Evolutionary conservation across 163 green algal species (phyloP).

Genomic region (Prototheca cutis): DNA sequence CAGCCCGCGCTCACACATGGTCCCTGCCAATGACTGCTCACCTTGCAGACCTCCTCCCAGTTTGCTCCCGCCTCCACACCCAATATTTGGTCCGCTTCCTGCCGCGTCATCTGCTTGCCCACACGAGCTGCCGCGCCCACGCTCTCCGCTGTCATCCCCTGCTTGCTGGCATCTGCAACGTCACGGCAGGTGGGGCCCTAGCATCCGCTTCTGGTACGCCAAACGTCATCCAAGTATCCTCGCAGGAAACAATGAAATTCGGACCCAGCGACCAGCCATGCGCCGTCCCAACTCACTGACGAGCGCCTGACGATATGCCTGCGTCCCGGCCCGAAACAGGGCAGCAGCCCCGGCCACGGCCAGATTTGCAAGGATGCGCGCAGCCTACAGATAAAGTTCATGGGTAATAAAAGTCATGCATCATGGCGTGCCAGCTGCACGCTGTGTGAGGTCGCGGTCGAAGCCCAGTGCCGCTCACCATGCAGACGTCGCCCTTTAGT

Average conservation of each 20-base stretch:
- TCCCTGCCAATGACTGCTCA: conserved; percentile 13
- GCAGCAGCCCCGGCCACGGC: conserved; percentile 68
- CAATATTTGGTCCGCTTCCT: conserved; percentile 79
- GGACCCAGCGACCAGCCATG: too few species aligned
- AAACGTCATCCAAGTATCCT: too few species aligned
- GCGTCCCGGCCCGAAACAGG: conserved; percentile 60
- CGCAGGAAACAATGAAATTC: too few species aligned
- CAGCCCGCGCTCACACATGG: neutral
- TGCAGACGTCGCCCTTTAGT: too few species aligned
- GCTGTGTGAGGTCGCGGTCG: too few species aligned
- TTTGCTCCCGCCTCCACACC: conserved; percentile 49
- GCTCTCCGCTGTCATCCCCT: conserved; percentile 56
- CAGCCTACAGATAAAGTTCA: conserved; percentile 62
- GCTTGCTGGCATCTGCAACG: conserved; percentile 61
- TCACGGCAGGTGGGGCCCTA: too few species aligned
- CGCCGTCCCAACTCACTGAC: conserved; percentile 52
- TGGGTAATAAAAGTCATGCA: too few species aligned
- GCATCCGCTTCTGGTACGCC: too few species aligned
- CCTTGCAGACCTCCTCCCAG: conserved; percentile 80
- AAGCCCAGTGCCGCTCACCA: too few species aligned
- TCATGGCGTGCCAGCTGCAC: too few species aligned
- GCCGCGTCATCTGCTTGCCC: conserved; percentile 50
- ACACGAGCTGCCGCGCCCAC: conserved; percentile 21
- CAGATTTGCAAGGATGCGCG: conserved; percentile 74
- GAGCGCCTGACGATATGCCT: conserved; percentile 76